Percentiles rank a stretch among this genome's conserved stretches.
These are phyloP conservation scores for Rasamsonia emersonii DNA, from an alignment of 2,329 filamentous ascomycete species.

Conservation along the genomic window DNA sequence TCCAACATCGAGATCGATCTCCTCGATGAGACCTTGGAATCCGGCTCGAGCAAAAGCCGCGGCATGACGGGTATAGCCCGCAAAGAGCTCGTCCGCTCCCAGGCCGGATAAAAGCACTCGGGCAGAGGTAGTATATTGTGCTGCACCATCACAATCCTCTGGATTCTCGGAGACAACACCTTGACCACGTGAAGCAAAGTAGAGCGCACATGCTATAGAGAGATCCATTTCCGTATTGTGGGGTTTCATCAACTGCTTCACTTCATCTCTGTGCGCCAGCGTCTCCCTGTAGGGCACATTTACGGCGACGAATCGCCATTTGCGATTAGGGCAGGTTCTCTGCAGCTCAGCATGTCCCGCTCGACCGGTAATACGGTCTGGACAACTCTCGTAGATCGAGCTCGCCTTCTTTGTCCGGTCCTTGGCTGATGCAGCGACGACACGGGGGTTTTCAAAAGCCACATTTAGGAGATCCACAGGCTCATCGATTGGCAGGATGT, in stretches of 20 bases:
- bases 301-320: slow-evolving; percentile 73
- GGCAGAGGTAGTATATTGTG: slow-evolving; percentile 58
- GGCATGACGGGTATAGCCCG: slow-evolving; percentile 78
- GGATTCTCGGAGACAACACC: slow-evolving; percentile 39
- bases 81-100: slow-evolving; percentile 93
- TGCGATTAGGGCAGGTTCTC: slow-evolving; percentile 57
- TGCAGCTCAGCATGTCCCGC: slow-evolving; percentile 69
- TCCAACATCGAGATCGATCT: slow-evolving; percentile 75
- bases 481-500: slow-evolving; percentile 60
- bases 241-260: slow-evolving; percentile 74
- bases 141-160: slow-evolving; percentile 8
- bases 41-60: slow-evolving; percentile 63
- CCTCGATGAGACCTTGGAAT: slow-evolving; percentile 64
- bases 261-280: slow-evolving; percentile 55
- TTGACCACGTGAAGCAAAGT: slow-evolving; percentile 76
- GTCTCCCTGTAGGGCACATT: slow-evolving; percentile 76
- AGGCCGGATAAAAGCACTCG: slow-evolving; percentile 84
- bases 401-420: slow-evolving; percentile 10
- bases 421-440: slow-evolving; percentile 44
- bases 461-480: slow-evolving; percentile 87
- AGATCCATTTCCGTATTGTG: slow-evolving; percentile 99
- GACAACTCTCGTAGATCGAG: slow-evolving; percentile 68
- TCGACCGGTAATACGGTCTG: slow-evolving; percentile 80
- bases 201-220: slow-evolving; percentile 87
- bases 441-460: slow-evolving; percentile 87